These are phyloP conservation scores for Rutstroemia sp. DNA, from an alignment of 2,329 filamentous ascomycete genomes.

Conservation along the genomic window DNA sequence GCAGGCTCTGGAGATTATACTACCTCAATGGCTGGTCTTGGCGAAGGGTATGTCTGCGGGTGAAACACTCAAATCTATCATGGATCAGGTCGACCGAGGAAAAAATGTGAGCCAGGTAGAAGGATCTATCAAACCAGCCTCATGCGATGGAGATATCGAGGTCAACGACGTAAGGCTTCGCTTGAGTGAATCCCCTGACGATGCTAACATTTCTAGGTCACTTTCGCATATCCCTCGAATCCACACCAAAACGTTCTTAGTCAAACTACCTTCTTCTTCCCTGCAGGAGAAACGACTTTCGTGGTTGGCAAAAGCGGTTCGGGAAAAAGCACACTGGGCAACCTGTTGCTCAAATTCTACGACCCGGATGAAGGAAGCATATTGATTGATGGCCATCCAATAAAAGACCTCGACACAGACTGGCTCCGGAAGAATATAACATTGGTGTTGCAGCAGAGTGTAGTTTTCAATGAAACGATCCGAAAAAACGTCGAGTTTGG, in stretches of 20 bases:
- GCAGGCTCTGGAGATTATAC: conserved; percentile 63
- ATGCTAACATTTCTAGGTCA: conserved; percentile 46
- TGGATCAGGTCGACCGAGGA: conserved; percentile 28
- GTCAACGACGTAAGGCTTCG: conserved; percentile 52
- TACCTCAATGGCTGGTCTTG: conserved; percentile 71
- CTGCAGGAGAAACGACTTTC: conserved; percentile 66
- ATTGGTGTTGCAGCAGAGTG: conserved; percentile 73
- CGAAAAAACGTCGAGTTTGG: conserved; percentile 74
- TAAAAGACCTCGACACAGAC: conserved; percentile 53
- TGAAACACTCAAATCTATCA: conserved; percentile 46
- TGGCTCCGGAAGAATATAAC: conserved; percentile 77
- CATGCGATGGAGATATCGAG: conserved; percentile 60
- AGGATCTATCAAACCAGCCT: conserved; percentile 29
- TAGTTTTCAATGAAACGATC: conserved; percentile 76
- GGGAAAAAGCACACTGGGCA: conserved; percentile 83
- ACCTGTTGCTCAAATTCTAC: conserved; percentile 75
- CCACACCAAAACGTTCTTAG: conserved; percentile 52
- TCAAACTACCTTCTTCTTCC: conserved; percentile 60
- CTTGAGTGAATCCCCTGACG: background rate
- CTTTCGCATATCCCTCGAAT: conserved; percentile 73
- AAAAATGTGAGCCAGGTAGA: conserved; percentile 26
- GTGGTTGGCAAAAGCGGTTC: conserved; percentile 83
- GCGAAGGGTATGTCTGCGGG: conserved; percentile 74
- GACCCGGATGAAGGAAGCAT: conserved; percentile 57
- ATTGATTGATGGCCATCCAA: conserved; percentile 55